These are phyloP conservation scores for Phytophthora citrophthora DNA, from an alignment of 352 stramenopile species.

Conservation along the genomic window DNA sequence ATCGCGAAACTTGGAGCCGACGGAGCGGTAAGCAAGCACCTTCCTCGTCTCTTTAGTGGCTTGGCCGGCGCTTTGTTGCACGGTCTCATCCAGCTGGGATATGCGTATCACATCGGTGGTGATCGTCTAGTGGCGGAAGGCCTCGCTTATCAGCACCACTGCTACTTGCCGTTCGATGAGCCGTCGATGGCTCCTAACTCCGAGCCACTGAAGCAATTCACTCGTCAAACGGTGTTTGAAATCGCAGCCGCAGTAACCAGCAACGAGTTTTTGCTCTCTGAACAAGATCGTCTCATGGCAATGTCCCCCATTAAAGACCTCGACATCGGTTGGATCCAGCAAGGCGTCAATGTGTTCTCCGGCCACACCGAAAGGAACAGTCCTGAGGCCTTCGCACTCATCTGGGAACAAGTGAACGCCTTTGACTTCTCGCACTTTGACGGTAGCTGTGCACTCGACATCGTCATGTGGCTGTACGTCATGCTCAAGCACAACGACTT, in stretches of 20 bases:
- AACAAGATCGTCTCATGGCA: conserved; percentile 30
- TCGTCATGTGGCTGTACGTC: conserved; percentile 45
- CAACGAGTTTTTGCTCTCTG: conserved; percentile 32
- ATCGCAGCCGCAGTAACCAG: conserved; percentile 22
- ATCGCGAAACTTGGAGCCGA: conserved; percentile 37
- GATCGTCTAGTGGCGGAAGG: conserved; percentile 44
- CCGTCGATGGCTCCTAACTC: conserved; percentile 12
- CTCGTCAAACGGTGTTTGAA: conserved; percentile 30
- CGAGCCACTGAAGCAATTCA: conserved; percentile 22
- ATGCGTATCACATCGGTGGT: conserved; percentile 44
- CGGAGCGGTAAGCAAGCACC: conserved; percentile 34
- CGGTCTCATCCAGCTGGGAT: conserved; percentile 52
- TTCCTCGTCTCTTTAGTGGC: conserved; percentile 37
- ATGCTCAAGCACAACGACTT: conserved; percentile 53
- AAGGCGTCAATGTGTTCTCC: conserved; percentile 38
- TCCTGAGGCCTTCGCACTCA: conserved; percentile 30
- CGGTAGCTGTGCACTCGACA: conserved; percentile 34
- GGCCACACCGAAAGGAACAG: conserved; percentile 31
- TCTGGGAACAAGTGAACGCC: conserved; percentile 31
- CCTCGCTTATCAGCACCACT: conserved; percentile 44
- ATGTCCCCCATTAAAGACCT: conserved; percentile 32
- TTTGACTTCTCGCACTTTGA: conserved; percentile 38
- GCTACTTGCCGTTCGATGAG: conserved; percentile 46
- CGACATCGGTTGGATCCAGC: conserved; percentile 41
- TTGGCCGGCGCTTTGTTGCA: conserved; percentile 48